phyloP scores from a whole-genome alignment of 2,329 filamentous ascomycete genomes.

The Colletotrichum melonis region DNA sequence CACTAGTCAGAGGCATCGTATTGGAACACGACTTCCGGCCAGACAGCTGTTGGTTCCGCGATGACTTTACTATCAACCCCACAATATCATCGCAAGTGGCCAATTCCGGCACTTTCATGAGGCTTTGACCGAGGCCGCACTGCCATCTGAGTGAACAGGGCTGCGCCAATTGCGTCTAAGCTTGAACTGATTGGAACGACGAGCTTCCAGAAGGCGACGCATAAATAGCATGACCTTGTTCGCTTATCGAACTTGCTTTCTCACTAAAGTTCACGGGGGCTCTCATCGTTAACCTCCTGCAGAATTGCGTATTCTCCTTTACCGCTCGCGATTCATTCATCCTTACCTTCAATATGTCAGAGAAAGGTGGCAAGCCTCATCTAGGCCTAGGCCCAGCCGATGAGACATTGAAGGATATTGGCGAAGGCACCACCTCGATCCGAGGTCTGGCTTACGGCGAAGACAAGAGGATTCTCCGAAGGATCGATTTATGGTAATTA shows the following conservation, averaged over 20 bases:
- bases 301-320: not conserved
- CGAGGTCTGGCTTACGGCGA: slow-evolving; percentile 15
- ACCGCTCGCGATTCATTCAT: not conserved
- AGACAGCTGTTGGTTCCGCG: not conserved
- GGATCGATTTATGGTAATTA: slow-evolving; percentile 50
- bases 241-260: not conserved
- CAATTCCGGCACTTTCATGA: not conserved
- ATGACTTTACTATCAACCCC: not conserved
- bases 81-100: not conserved
- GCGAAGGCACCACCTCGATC: not conserved
- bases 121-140: not conserved
- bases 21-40: not conserved
- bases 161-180: not conserved
- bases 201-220: not conserved
- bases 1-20: not conserved
- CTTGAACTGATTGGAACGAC: not conserved
- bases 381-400: not conserved
- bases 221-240: not conserved
- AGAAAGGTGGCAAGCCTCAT: slow-evolving; percentile 1
- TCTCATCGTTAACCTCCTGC: not conserved
- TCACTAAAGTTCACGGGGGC: not conserved
- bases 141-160: not conserved
- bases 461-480: slow-evolving; percentile 16
- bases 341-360: not conserved
- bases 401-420: not conserved